phyloP scores from a whole-genome alignment of 2,329 filamentous ascomycete genomes.

The Ophiostoma australiae region DNA sequence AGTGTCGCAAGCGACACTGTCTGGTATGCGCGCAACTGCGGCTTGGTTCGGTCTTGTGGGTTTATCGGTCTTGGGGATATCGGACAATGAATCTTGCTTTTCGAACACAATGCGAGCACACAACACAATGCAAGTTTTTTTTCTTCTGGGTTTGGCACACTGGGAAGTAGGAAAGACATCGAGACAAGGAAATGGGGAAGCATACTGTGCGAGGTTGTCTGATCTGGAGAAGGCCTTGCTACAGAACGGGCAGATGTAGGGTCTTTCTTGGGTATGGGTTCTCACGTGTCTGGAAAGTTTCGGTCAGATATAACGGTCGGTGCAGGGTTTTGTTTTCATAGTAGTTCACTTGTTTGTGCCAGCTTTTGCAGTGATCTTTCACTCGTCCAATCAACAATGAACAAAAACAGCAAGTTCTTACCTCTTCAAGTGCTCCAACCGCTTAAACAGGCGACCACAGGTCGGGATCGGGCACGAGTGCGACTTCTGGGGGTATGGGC shows the following conservation, averaged over 20 bases:
- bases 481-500: conserved; percentile 94
- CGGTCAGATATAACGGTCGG: conserved; percentile 33
- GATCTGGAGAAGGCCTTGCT: conserved; percentile 98
- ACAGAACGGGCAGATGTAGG: conserved; percentile 95
- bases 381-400: conserved; percentile 15
- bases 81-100: conserved; percentile 26
- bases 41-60: conserved; percentile 19
- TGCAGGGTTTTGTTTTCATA: conserved; percentile 27
- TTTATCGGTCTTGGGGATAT: conserved; percentile 4
- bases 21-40: conserved; percentile 4
- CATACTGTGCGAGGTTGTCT: conserved; percentile 97
- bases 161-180: conserved; percentile 33
- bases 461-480: conserved; percentile 99
- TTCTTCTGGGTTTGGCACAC: conserved; percentile 29
- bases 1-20: neutral
- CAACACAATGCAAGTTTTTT: conserved; percentile 30
- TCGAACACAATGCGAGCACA: conserved; percentile 37
- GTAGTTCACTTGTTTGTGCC: neutral
- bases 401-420: conserved; percentile 50
- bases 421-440: conserved; percentile 98
- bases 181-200: conserved; percentile 39
- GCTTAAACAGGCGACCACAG: conserved; percentile 95
- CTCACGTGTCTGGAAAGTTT: conserved; percentile 77
- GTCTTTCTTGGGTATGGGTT: conserved; percentile 98
- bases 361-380: conserved; percentile 14